Evolutionary conservation across 148 eudicot genomes (phyloP), one percentile per base, ranked within the genome.

Genomic region (Camellia lanceoleosa): DNA sequence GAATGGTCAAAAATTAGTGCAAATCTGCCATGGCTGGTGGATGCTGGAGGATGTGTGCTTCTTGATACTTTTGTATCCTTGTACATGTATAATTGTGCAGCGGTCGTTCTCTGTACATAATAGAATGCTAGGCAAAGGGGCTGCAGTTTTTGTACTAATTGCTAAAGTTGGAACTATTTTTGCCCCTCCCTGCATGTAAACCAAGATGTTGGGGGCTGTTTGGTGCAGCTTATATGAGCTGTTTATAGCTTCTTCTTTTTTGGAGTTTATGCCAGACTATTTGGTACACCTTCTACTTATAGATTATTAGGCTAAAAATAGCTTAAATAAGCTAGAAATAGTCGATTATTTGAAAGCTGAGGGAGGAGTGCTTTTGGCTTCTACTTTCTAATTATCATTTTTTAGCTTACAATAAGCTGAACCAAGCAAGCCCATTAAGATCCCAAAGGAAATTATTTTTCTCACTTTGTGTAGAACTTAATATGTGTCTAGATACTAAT

Each of bases 11-110:
- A 85, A 82, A 75, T 93, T 66, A 68, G 74, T 66, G 89, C 97
- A 69, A 93, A 93, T 81, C 80, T 93, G 41, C 93, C 97, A 56
- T 93, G 97, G 97, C 86, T 93, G 82, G 97, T 93, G 70, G 97
- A 93, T 76, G 87, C 97, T 41, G 90, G 90, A 66, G 95, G 95
- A 43, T 93, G 95, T 54, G 90, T 84, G 71, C 69, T 91, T 43
- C 95, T 93, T 65, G 97, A 93, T 82, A 78, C 89, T 73, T 89
- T 93, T 80, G 97, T 91, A 93, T 93, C 97, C 97, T 91, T 80
- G 6, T 77, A 78, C 60, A 30, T 23, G 6, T 30, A n/a, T 78
- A 5, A 55, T 42, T 47, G 19, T 60, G 55, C n/a, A 69, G 41
- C 10, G 59, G 49, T 68, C n/a, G 8, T 77, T 71, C 20, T 76